Base-by-base conservation (phyloP, 768 basidiomycete species). In the Psilocybe cubensis region DNA sequence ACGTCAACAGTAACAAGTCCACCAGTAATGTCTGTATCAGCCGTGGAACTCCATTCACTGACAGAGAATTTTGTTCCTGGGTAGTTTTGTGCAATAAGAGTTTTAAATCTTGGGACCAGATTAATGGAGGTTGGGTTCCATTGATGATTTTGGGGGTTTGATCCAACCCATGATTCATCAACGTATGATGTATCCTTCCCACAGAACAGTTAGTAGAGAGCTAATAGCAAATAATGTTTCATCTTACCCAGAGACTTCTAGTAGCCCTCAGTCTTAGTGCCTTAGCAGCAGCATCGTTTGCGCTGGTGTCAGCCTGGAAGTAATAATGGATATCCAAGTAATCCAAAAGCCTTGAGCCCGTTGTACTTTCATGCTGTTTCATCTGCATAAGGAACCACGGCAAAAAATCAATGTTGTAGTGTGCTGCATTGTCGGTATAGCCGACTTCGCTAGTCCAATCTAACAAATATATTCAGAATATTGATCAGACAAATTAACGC, bases 251-350 rank as follows among this genome's bases (percentile, higher is more conserved):
- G 29, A 80, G 70, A 54, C 78, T 78, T n/a, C 82, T 76, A 23
- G 81, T 79, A 70, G 75, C 73, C 41, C 83, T 72, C 50, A 84
- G 66, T 8, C 82, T 72, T 35, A 82, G 69, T 18, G 83, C 82
- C 63, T 82, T 79, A 4, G 82, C 79, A 25, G 79, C 75, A 41
- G 62, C 80, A 62, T 83, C 78, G 60, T 81, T 79, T n/a, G 80
- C 78, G 56, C 79, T 82, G 7, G 80, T 81, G 60, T 83, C 82
- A 10, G 80, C 61, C 50, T 74, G 73, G 75, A 76, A 83, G 70
- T 84, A 84, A 62, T 83, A 84, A 58, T 84, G 83, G 55, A 84
- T 76, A 62, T 83, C 83, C 51, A 84, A 77, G 66, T 76, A 82
- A 64, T 84, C 83, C n/a, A 84, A 68, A 21, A 83, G 68, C 11